Evolutionary conservation across 148 eudicot species (phyloP).

Genomic region (Beta vulgaris): DNA sequence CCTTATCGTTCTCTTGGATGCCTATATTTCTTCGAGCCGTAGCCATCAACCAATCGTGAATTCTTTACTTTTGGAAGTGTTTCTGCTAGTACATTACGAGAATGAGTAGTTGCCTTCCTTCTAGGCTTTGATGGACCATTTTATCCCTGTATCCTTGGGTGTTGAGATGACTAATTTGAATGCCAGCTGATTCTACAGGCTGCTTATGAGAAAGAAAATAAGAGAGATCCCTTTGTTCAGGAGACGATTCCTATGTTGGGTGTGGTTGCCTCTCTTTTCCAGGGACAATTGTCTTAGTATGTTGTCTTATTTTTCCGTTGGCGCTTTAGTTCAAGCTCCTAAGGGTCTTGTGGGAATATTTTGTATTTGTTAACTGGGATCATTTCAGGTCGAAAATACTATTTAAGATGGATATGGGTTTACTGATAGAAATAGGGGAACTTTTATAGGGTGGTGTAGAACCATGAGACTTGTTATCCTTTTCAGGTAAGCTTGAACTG

Average conservation of each 20-base stretch:
- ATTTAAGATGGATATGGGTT: background rate
- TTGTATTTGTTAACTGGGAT: background rate
- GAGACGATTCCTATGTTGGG: background rate
- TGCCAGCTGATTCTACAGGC: background rate
- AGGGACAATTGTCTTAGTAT: background rate
- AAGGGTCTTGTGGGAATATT: background rate
- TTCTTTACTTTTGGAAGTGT: background rate
- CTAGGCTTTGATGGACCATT: background rate
- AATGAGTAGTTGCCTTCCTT: background rate
- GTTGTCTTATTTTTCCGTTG: background rate
- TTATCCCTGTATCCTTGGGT: background rate
- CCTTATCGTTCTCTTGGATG: too few species aligned
- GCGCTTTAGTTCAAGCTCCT: background rate
- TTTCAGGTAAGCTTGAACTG: background rate
- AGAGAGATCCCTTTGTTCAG: background rate
- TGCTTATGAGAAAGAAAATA: background rate
- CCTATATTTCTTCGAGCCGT: background rate
- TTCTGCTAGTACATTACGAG: background rate
- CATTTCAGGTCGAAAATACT: background rate
- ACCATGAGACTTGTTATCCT: background rate
- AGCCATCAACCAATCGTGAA: background rate
- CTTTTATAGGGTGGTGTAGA: background rate
- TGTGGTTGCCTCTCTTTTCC: background rate
- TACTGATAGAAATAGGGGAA: background rate
- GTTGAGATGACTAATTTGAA: background rate